Base-by-base conservation (phyloP, 2,329 filamentous ascomycete species). In the Celoporthe dispersa region DNA sequence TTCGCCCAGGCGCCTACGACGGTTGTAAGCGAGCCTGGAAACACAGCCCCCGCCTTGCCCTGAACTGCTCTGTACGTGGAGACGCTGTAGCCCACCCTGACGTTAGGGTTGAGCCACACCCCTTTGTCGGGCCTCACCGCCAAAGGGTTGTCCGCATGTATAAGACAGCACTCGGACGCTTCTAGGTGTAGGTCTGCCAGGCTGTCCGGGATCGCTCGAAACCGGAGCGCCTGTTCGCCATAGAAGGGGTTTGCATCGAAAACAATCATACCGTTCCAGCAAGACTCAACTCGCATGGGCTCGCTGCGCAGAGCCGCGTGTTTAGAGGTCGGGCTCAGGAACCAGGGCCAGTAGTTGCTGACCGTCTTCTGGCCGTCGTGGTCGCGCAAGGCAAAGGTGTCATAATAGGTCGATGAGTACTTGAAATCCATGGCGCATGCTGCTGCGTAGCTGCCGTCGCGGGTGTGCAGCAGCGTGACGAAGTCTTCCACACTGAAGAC, bases 151-250 rank as follows among this genome's bases (percentile, higher is more conserved):
- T 93, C 91, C 2, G 88, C 87, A 76, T 93, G 91, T 68, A 93
- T 89, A 66, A 94, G 86, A 78, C 92, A 94, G 81, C 92, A 94
- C 79, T 94, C 92, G 19, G 89, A 92, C n/a, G 85, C 92, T 78
- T 94, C 92, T 35, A 94, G 82, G 75, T 93, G 91, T 35, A 82
- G 75, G 9, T 78, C 75, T 2, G 88, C 88, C 1, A 95, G 85
- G 4, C 84, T 84, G 76, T 92, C 90, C 1, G 86, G 79, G 66
- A 91, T 84, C 28, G 86, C 90, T 33, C 91, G 88, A 76, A 92
- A 93, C 7, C 78, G 79, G 0, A 92, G 81, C 3, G 81, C 81
- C 0, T 79, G 75, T 2, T 76, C 73, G 33, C 72, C 74, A 69
- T 86, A 85, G 75, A 86, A 87, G 1, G 85, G 84, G 5, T 76